phyloP scores from a whole-genome alignment of 441 rosid species.

The Hypseocharis bilobata region DNA sequence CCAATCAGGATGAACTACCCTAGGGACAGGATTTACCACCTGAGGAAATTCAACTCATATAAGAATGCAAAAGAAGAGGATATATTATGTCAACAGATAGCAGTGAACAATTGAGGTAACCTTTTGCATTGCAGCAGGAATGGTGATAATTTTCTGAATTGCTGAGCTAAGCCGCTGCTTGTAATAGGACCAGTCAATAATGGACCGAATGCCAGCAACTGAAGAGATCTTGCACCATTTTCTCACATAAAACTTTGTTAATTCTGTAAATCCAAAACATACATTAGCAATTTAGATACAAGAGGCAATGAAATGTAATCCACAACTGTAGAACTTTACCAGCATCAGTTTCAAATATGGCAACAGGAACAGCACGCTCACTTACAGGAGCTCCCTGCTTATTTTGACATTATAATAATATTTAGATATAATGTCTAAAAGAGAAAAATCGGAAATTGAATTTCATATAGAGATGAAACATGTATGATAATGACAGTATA shows the following conservation, averaged over 20 bases:
- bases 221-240: conserved; percentile 91
- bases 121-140: conserved; percentile 99
- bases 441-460: conserved; percentile 5
- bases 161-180: conserved; percentile 91
- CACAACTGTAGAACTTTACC: conserved; percentile 38
- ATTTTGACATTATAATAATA: conserved; percentile 25
- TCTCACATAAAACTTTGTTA: conserved; percentile 61
- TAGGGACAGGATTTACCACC: conserved; percentile 95
- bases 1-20: conserved; percentile 98
- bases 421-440: conserved; percentile 13
- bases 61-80: conserved; percentile 19
- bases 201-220: conserved; percentile 64
- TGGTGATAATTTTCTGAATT: conserved; percentile 83
- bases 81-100: conserved; percentile 15
- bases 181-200: conserved; percentile 91
- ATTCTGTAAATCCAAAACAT: conserved; percentile 42
- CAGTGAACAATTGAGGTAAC: conserved; percentile 33
- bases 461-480: neutral
- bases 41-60: conserved; percentile 30
- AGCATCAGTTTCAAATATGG: conserved; percentile 79
- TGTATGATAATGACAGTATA: neutral
- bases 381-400: conserved; percentile 94
- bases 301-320: conserved; percentile 19
- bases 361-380: conserved; percentile 98
- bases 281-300: conserved; percentile 17